phyloP scores from a whole-genome alignment of 2,329 filamentous ascomycete species.

The Aspergillus sp. region DNA sequence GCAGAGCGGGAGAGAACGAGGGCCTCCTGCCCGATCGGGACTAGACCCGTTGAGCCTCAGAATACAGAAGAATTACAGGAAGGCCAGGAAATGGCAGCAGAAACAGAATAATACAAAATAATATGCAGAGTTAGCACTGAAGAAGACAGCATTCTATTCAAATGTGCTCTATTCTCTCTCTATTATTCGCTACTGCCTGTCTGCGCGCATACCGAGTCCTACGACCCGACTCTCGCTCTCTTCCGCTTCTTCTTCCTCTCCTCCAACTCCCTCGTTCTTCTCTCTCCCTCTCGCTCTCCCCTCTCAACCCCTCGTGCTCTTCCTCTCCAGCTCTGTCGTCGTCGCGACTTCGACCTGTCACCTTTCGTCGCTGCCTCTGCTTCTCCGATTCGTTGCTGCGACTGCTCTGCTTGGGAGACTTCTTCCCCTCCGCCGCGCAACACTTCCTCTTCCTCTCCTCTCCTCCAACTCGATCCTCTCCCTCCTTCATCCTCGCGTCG shows the following conservation, averaged over 20 bases:
- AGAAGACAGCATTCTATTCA: background rate
- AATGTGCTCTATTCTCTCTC: background rate
- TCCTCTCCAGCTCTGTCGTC: no score
- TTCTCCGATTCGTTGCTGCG: no score
- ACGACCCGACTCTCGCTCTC: constrained; percentile 6
- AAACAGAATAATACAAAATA: no score
- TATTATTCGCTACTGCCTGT: background rate
- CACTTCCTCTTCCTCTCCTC: constrained; percentile 7
- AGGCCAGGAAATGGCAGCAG: no score
- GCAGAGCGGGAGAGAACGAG: constrained; percentile 8
- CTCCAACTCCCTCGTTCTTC: constrained; percentile 11
- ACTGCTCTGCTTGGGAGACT: no score
- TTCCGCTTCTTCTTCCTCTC: constrained; percentile 12
- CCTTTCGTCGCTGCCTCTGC: no score
- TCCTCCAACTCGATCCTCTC: constrained; percentile 12
- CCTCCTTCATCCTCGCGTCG: constrained; percentile 10
- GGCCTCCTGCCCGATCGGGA: constrained; percentile 13
- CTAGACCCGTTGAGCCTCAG: constrained; percentile 16
- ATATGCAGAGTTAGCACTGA: no score
- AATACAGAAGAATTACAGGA: constrained; percentile 1
- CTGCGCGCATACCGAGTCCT: no score
- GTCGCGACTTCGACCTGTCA: no score
- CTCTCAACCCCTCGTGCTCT: no score
- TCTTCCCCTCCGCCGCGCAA: constrained; percentile 14
- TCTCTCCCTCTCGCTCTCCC: constrained; percentile 1